These are phyloP conservation scores for Candida palmyrensis DNA, from an alignment of 805 yeast species.

Conservation along the genomic window DNA sequence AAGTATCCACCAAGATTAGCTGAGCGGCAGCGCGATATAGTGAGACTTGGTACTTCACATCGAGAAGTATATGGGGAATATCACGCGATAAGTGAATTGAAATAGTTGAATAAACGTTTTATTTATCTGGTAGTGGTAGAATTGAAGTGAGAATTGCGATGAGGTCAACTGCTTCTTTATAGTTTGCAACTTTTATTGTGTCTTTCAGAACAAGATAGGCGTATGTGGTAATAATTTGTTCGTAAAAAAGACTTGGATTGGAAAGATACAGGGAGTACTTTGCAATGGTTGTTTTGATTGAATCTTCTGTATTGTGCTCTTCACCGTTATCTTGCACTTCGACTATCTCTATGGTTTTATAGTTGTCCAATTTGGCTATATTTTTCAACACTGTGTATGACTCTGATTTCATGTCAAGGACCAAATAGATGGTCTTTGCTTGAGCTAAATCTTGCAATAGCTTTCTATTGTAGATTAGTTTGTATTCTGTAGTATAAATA, in stretches of 20 bases:
- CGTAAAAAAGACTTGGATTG: background rate
- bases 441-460: background rate
- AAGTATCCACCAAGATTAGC: slow-evolving; percentile 23
- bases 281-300: too few relatives aligned
- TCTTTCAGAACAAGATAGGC: background rate
- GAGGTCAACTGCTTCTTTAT: background rate
- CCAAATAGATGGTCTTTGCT: background rate
- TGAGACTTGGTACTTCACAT: too few relatives aligned
- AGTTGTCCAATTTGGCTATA: background rate
- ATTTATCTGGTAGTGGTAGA: too few relatives aligned
- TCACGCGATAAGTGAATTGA: too few relatives aligned
- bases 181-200: background rate
- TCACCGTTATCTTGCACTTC: background rate
- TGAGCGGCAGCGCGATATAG: too few relatives aligned
- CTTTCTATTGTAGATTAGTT: background rate
- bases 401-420: background rate
- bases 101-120: too few relatives aligned
- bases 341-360: background rate
- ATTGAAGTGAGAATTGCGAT: background rate
- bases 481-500: background rate
- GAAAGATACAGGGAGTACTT: background rate
- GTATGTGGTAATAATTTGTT: background rate
- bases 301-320: background rate
- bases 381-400: background rate
- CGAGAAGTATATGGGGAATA: too few relatives aligned